These are phyloP conservation scores for Ophiosphaerella herpotricha DNA, from an alignment of 2,329 filamentous ascomycete genomes.

Conservation along the genomic window DNA sequence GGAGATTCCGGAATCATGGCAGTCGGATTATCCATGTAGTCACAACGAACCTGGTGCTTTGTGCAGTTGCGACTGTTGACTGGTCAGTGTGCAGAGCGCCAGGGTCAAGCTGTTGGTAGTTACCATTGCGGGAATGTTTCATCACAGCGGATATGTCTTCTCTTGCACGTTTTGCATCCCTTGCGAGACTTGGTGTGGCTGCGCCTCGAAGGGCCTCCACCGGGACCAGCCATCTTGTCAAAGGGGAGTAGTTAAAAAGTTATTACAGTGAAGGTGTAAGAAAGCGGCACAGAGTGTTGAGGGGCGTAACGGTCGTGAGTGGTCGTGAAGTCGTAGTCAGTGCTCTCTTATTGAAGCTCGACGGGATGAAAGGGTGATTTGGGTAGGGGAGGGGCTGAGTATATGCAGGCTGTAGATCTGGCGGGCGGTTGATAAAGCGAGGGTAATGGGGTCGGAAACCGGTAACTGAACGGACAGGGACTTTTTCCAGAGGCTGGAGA, in stretches of 20 bases:
- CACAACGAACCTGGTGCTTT: slow-evolving; percentile 97
- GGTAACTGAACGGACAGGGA: slow-evolving; percentile 35
- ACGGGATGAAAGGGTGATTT: slow-evolving; percentile 17
- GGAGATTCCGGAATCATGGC: slow-evolving; percentile 63
- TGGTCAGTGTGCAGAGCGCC: slow-evolving; percentile 22
- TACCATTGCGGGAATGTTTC: slow-evolving; percentile 98
- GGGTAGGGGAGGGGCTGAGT: slow-evolving; percentile 39
- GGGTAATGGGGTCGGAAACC: slow-evolving; percentile 37
- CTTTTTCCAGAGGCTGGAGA: slow-evolving; percentile 32
- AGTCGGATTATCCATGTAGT: slow-evolving; percentile 87
- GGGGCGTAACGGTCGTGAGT: slow-evolving; percentile 18
- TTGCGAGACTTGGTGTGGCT: slow-evolving; percentile 99
- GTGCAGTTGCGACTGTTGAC: slow-evolving; percentile 85
- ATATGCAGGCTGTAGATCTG: slow-evolving; percentile 40
- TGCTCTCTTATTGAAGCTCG: slow-evolving; percentile 10
- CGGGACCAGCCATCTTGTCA: slow-evolving; percentile 80
- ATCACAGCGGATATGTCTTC: slow-evolving; percentile 95
- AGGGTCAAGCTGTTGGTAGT: slow-evolving; percentile 27
- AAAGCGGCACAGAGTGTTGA: slow-evolving; percentile 14
- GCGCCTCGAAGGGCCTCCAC: slow-evolving; percentile 85
- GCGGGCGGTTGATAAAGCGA: slow-evolving; percentile 38
- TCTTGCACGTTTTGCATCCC: slow-evolving; percentile 97
- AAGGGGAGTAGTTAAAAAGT: slow-evolving; percentile 3
- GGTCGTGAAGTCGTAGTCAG: slow-evolving; percentile 14
- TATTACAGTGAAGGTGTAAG: slow-evolving; percentile 18